Percentiles rank a stretch among this genome's conserved stretches.
These are phyloP conservation scores for Pyrenochaeta sp. DNA, from an alignment of 2,329 filamentous ascomycete genomes.

Conservation along the genomic window DNA sequence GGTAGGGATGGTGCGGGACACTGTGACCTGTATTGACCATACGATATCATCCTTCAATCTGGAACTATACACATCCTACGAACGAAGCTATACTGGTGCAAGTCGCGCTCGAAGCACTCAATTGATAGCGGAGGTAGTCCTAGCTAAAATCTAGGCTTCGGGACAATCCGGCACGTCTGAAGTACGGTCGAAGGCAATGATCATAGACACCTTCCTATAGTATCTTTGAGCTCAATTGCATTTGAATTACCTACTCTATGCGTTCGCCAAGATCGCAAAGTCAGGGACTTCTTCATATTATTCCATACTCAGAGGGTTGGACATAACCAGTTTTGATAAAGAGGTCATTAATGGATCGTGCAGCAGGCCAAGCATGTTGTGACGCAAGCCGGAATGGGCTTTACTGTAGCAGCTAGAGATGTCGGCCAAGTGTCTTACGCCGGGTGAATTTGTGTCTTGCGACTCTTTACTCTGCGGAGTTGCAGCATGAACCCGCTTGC, in stretches of 20 bases:
- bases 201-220: no score
- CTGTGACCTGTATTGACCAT: background rate
- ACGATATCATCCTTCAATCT: no score
- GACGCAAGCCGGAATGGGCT: background rate
- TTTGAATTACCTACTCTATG: no score
- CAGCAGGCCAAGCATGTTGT: background rate
- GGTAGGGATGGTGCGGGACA: constrained; percentile 1
- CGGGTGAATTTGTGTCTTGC: constrained; percentile 1
- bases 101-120: background rate
- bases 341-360: background rate
- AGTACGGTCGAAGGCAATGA: no score
- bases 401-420: background rate
- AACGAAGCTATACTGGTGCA: background rate
- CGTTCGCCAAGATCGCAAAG: no score
- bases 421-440: background rate
- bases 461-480: constrained; percentile 17
- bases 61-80: background rate
- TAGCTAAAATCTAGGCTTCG: no score
- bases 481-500: constrained; percentile 43
- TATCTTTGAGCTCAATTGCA: no score
- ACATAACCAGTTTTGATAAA: no score
- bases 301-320: no score
- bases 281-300: no score
- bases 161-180: no score
- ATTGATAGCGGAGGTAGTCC: background rate